Percentiles rank a stretch among this genome's conserved stretches.
Evolutionary conservation across 768 basidiomycete species (phyloP).

Genomic region (Pisolithus albus): DNA sequence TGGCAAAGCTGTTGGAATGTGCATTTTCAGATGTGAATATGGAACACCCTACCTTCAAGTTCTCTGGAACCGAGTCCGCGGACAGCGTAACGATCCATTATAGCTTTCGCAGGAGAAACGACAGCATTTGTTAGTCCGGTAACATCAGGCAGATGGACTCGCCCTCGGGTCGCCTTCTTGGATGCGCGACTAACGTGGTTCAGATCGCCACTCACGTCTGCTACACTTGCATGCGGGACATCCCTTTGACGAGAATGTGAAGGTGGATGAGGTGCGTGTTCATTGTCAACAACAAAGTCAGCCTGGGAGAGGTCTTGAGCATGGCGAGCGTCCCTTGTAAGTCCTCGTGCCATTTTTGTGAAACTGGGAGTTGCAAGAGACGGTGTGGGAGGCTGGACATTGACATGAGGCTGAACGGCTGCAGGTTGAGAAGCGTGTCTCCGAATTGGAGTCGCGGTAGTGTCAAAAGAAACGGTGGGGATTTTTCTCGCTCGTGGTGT

Average conservation of each 20-base stretch:
- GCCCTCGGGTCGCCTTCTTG: constrained; percentile 27
- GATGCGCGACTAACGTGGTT: constrained; percentile 7
- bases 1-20: constrained; percentile 18
- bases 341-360: constrained; percentile 49
- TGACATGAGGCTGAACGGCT: constrained; percentile 41
- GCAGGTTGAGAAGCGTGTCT: constrained; percentile 16
- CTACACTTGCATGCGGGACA: constrained; percentile 20
- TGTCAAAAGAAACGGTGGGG: constrained; percentile 24
- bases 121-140: constrained; percentile 79
- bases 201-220: constrained; percentile 5
- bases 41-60: constrained; percentile 48
- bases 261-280: not conserved
- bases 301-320: constrained; percentile 25
- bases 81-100: constrained; percentile 45
- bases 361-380: constrained; percentile 51
- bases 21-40: not conserved
- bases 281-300: constrained; percentile 3
- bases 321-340: constrained; percentile 48
- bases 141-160: constrained; percentile 69
- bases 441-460: constrained; percentile 20
- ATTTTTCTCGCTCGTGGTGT: constrained; percentile 30
- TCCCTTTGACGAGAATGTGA: constrained; percentile 17
- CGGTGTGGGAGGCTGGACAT: constrained; percentile 56
- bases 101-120: constrained; percentile 59
- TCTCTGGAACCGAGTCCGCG: constrained; percentile 45